Evolutionary conservation across 2,329 filamentous ascomycete genomes (phyloP).

Genomic region (Nothophoma quercina): DNA sequence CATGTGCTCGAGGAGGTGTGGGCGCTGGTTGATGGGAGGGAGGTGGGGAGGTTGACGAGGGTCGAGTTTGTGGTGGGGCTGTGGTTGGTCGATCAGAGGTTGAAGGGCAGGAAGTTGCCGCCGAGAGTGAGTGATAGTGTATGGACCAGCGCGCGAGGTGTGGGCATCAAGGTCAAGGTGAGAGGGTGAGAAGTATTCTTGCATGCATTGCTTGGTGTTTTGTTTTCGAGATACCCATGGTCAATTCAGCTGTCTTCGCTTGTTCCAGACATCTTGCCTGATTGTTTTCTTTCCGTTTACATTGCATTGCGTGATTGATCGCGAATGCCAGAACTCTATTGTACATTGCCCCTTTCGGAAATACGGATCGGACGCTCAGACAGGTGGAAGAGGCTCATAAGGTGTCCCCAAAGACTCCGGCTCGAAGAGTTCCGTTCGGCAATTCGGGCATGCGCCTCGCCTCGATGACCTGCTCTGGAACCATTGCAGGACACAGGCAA

Average conservation of each 20-base stretch:
- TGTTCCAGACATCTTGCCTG: background rate
- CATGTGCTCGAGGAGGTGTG: slow-evolving; percentile 79
- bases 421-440: background rate
- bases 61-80: slow-evolving; percentile 83
- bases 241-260: slow-evolving; percentile 2
- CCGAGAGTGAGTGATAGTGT: slow-evolving; percentile 74
- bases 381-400: background rate
- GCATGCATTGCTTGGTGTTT: slow-evolving; percentile 26
- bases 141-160: slow-evolving; percentile 70
- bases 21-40: slow-evolving; percentile 71
- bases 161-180: slow-evolving; percentile 52
- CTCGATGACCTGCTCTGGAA: background rate
- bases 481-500: slow-evolving; percentile 2
- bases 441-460: background rate
- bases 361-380: too few relatives aligned
- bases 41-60: slow-evolving; percentile 65
- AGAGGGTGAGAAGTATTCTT: slow-evolving; percentile 9
- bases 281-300: background rate
- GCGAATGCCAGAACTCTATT: too few relatives aligned
- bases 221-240: slow-evolving; percentile 41
- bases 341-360: too few relatives aligned
- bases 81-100: slow-evolving; percentile 81
- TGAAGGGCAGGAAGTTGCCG: slow-evolving; percentile 82
- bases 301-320: too few relatives aligned
- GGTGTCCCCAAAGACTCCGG: background rate